These are phyloP conservation scores for Pinus tabuliformis DNA, from an alignment of 75 land plant genomes.

Conservation along the genomic window DNA sequence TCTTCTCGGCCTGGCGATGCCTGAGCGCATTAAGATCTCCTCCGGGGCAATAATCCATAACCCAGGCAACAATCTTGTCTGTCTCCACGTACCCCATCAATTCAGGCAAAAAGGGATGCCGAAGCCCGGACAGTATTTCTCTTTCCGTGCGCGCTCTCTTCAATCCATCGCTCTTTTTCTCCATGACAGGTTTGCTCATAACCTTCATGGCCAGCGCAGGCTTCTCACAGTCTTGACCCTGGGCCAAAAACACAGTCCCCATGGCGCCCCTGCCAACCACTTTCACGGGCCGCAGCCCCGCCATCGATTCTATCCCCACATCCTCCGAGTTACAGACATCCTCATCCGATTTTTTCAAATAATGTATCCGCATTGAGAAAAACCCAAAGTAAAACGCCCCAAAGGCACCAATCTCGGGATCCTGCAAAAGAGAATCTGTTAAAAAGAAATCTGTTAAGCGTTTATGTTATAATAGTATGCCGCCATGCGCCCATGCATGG, in stretches of 20 bases:
- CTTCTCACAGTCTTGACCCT: neutral
- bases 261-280: slow-evolving; percentile 60
- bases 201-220: slow-evolving; percentile 49
- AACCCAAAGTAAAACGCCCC: no score
- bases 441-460: no score
- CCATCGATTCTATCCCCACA: neutral
- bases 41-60: slow-evolving; percentile 67
- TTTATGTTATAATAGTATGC: no score
- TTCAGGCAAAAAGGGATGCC: slow-evolving; percentile 55
- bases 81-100: slow-evolving; percentile 46
- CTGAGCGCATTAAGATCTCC: slow-evolving; percentile 55
- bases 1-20: slow-evolving; percentile 54
- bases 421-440: no score
- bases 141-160: slow-evolving; percentile 17
- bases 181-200: slow-evolving; percentile 21
- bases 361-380: no score
- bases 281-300: neutral
- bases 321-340: neutral
- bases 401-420: no score
- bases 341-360: no score
- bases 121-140: slow-evolving; percentile 24
- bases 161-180: neutral
- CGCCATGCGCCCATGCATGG: no score
- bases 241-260: slow-evolving; percentile 49
- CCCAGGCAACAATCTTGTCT: slow-evolving; percentile 49